Percentiles rank a stretch among this genome's conserved stretches.
These are phyloP conservation scores for Fusarium sp. DNA, from an alignment of 2,329 filamentous ascomycete genomes.

Conservation along the genomic window DNA sequence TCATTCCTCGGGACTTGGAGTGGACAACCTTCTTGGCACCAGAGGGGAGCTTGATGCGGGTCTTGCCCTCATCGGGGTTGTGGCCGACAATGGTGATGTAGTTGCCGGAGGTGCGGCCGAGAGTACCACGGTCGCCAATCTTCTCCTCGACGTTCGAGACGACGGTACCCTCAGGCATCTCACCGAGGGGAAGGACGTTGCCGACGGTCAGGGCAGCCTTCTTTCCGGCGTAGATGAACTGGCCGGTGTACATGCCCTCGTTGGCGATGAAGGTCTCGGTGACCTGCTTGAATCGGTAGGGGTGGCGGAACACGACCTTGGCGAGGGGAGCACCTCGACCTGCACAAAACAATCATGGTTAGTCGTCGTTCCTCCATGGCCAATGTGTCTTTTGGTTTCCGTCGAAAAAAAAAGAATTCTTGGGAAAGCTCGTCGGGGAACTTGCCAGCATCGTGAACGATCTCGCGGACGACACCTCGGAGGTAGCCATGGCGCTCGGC, in stretches of 20 bases:
- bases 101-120: conserved; percentile 98
- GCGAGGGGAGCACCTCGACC: conserved; percentile 95
- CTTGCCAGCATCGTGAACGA: conserved; percentile 94
- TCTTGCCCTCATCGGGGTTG: conserved; percentile 99
- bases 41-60: conserved; percentile 98
- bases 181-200: conserved; percentile 94
- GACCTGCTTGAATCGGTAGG: conserved; percentile 97
- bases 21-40: conserved; percentile 99
- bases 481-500: conserved; percentile 98
- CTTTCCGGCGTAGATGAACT: conserved; percentile 99
- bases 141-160: conserved; percentile 99
- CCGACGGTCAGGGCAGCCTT: conserved; percentile 96
- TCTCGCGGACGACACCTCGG: conserved; percentile 97
- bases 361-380: conserved; percentile 37
- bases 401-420: conserved; percentile 12
- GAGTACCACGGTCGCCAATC: conserved; percentile 93
- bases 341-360: conserved; percentile 44
- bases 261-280: conserved; percentile 99
- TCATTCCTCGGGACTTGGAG: conserved; percentile 95
- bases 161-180: conserved; percentile 98
- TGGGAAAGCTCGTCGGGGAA: conserved; percentile 42
- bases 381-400: conserved; percentile 16
- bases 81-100: conserved; percentile 98
- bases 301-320: conserved; percentile 96
- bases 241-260: conserved; percentile 99